Evolutionary conservation across 805 yeast species (phyloP).

Genomic region (Maudiozyma serrabonitensis): DNA sequence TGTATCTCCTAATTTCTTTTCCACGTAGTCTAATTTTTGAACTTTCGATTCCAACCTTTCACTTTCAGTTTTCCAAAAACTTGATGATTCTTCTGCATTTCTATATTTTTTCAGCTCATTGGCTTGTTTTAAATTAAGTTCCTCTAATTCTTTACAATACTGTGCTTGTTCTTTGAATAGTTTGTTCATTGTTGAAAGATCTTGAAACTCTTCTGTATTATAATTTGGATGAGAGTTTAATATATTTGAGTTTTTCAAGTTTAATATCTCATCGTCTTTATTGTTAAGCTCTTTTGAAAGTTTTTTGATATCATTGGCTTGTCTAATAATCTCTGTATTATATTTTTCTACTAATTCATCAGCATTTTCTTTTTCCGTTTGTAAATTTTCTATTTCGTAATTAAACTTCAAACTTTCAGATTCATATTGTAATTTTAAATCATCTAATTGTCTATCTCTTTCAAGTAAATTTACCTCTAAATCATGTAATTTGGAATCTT

Average conservation of each 20-base stretch:
- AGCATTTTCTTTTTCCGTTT: slow-evolving; percentile 14
- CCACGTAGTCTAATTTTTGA: slow-evolving; percentile 33
- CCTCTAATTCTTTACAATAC: slow-evolving; percentile 40
- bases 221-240: slow-evolving; percentile 28
- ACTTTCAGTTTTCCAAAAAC: slow-evolving; percentile 22
- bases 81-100: slow-evolving; percentile 13
- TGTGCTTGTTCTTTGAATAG: slow-evolving; percentile 35
- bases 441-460: slow-evolving; percentile 27
- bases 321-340: slow-evolving; percentile 18
- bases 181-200: slow-evolving; percentile 25
- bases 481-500: slow-evolving; percentile 26
- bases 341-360: slow-evolving; percentile 14
- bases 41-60: slow-evolving; percentile 33
- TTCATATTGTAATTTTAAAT: slow-evolving; percentile 30
- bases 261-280: slow-evolving; percentile 22
- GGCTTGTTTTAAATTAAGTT: slow-evolving; percentile 42
- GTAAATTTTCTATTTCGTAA: slow-evolving; percentile 10
- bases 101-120: slow-evolving; percentile 42
- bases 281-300: slow-evolving; percentile 15
- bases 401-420: slow-evolving; percentile 10
- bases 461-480: slow-evolving; percentile 29
- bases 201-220: slow-evolving; percentile 29
- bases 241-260: slow-evolving; percentile 26
- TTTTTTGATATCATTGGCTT: slow-evolving; percentile 14
- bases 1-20: slow-evolving; percentile 37